A percentile compares a stretch with the other conserved stretches of the same genome.
Evolutionary conservation across 257 asterid species (phyloP).

Genomic region (Eustoma russellianum): DNA sequence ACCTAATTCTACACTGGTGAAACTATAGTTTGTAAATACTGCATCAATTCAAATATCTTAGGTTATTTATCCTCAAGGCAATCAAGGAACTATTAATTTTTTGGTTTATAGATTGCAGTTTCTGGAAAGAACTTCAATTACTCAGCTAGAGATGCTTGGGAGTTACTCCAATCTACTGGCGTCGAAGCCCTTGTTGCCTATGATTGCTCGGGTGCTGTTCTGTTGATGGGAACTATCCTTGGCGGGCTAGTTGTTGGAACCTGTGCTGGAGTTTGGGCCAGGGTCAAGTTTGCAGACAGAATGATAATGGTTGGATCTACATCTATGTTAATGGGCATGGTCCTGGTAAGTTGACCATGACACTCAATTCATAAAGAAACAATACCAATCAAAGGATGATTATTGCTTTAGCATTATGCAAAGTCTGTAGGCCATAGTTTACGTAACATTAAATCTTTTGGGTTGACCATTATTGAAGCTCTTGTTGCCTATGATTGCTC

Average conservation of each 20-base stretch:
- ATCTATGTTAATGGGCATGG: constrained; percentile 95
- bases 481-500: constrained; percentile 93
- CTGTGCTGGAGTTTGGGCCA: constrained; percentile 72
- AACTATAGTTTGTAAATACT: too few species aligned
- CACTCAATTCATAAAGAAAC: neutral
- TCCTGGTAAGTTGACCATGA: constrained; percentile 44
- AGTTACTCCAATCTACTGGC: constrained; percentile 91
- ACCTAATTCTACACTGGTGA: too few species aligned
- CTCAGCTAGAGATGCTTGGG: constrained; percentile 99
- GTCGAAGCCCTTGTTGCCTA: constrained; percentile 92
- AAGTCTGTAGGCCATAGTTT: neutral
- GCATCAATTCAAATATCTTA: too few species aligned
- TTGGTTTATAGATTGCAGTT: constrained; percentile 63
- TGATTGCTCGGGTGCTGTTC: constrained; percentile 94
- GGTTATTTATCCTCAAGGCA: too few species aligned
- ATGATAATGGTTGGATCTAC: constrained; percentile 90
- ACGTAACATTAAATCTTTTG: too few species aligned
- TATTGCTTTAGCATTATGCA: neutral
- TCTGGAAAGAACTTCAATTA: constrained; percentile 87
- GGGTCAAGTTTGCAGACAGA: constrained; percentile 62
- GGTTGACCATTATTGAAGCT: constrained; percentile 32
- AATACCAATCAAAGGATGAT: neutral
- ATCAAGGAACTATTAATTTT: neutral
- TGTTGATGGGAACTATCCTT: constrained; percentile 76
- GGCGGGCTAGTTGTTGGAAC: constrained; percentile 90